phyloP scores from a whole-genome alignment of 1,139 yeast species.

The Diutina mesorugosa region DNA sequence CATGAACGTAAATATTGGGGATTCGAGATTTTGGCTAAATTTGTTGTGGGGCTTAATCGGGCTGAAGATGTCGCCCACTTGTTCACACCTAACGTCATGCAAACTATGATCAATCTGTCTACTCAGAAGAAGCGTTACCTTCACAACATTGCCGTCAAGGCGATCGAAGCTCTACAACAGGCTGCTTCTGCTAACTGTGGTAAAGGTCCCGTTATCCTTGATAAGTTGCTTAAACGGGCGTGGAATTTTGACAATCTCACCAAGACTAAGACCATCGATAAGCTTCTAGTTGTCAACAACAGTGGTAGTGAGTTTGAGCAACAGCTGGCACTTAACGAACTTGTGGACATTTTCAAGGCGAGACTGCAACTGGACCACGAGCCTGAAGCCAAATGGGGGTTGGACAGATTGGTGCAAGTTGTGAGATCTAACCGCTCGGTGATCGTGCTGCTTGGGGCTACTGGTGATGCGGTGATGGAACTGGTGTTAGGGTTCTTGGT shows the following conservation, averaged over 20 bases:
- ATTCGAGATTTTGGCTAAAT: constrained; percentile 51
- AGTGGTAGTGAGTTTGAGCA: constrained; percentile 6
- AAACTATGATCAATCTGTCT: constrained; percentile 69
- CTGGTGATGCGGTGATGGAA: constrained; percentile 27
- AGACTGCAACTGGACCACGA: constrained; percentile 11
- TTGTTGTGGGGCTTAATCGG: constrained; percentile 12
- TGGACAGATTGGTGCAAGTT: constrained; percentile 53
- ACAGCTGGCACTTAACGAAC: constrained; percentile 8
- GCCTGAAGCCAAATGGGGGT: constrained; percentile 36
- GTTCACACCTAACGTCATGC: constrained; percentile 59
- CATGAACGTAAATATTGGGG: constrained; percentile 86
- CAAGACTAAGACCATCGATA: constrained; percentile 55
- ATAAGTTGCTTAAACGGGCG: not conserved
- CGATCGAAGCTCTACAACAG: constrained; percentile 17
- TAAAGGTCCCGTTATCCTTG: not conserved
- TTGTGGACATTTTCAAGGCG: constrained; percentile 13
- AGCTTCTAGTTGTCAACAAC: constrained; percentile 24
- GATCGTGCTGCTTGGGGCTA: constrained; percentile 6
- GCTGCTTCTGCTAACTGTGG: not conserved
- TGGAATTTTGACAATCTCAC: constrained; percentile 71
- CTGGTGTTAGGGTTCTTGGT: constrained; percentile 39
- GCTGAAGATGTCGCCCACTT: constrained; percentile 23
- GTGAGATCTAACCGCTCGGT: constrained; percentile 33
- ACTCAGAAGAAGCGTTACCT: constrained; percentile 54
- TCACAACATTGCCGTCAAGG: constrained; percentile 50